Evolutionary conservation across 441 rosid species (phyloP).

Genomic region (Adansonia rubrostipa): DNA sequence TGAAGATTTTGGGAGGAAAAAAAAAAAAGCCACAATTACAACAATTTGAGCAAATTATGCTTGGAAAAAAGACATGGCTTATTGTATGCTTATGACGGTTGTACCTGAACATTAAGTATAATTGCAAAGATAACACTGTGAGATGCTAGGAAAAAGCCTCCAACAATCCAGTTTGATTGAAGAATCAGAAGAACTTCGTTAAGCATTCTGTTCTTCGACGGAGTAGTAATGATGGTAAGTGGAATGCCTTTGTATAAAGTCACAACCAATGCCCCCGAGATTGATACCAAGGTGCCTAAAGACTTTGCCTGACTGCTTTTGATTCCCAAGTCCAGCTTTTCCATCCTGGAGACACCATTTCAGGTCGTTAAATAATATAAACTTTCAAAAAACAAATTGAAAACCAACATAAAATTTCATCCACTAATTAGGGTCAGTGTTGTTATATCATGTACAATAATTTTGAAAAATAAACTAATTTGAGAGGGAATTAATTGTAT

Average conservation of each 20-base stretch:
- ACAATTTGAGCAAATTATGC: not conserved
- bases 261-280: conserved; percentile 41
- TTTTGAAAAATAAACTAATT: too few species aligned
- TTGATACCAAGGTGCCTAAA: conserved; percentile 39
- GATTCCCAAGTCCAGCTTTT: conserved; percentile 34
- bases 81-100: not conserved
- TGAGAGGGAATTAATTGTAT: too few species aligned
- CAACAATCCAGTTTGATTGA: conserved; percentile 41
- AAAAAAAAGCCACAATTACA: not conserved
- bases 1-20: conserved; percentile 10
- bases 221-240: not conserved
- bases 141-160: conserved; percentile 45
- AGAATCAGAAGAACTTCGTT: conserved; percentile 22
- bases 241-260: conserved; percentile 43
- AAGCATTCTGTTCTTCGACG: conserved; percentile 5
- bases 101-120: conserved; percentile 48
- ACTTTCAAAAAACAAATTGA: too few species aligned
- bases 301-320: conserved; percentile 43
- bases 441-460: too few species aligned
- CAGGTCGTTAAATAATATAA: too few species aligned
- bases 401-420: too few species aligned
- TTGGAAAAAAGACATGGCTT: not conserved
- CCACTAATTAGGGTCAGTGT: too few species aligned
- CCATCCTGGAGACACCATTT: conserved; percentile 36
- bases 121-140: conserved; percentile 33